These are phyloP conservation scores for Kitagawia praeruptora DNA, from an alignment of 129 eudicot species.

Conservation along the genomic window DNA sequence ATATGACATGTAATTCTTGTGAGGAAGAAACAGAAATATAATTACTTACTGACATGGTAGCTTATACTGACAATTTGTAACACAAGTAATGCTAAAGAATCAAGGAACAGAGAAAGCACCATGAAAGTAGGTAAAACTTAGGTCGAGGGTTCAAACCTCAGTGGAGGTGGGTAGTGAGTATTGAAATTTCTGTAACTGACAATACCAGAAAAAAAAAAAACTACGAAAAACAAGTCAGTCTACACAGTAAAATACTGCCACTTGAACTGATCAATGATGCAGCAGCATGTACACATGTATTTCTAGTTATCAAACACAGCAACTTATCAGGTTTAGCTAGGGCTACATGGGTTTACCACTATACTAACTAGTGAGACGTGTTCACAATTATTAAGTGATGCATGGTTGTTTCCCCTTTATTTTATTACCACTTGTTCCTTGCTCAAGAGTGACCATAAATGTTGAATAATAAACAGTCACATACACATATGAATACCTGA, in stretches of 20 bases:
- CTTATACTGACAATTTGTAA: not conserved
- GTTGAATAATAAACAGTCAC: not conserved
- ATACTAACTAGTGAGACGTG: not conserved
- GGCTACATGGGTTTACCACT: not conserved
- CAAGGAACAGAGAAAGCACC: not conserved
- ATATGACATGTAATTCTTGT: not conserved
- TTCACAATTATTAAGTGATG: not conserved
- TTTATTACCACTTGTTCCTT: not conserved
- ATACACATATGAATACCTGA: slow-evolving; percentile 48
- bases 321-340: not conserved
- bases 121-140: not conserved
- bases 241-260: too few relatives aligned
- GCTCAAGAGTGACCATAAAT: not conserved
- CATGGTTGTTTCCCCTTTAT: not conserved
- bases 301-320: not conserved
- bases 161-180: not conserved
- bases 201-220: slow-evolving; percentile 11
- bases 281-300: not conserved
- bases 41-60: not conserved
- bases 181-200: too few relatives aligned
- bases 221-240: too few relatives aligned
- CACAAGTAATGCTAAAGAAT: not conserved
- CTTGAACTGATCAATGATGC: not conserved
- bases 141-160: not conserved
- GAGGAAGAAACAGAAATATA: not conserved